Base-by-base conservation (phyloP, 768 basidiomycete genomes). In the Termitomyces sp. region DNA sequence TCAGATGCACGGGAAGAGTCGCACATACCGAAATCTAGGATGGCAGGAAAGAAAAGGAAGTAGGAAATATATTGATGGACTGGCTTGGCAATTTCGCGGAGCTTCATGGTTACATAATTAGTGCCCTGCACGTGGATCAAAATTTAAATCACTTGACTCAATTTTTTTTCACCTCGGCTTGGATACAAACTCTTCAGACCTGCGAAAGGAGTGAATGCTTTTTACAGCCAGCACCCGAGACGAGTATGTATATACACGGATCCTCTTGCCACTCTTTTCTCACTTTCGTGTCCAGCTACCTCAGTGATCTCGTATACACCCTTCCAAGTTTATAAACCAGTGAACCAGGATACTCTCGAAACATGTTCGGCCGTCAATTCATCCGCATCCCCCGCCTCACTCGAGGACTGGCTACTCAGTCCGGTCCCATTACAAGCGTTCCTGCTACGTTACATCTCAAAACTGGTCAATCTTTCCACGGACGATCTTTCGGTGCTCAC, bases 391-490 rank as follows among this genome's bases (percentile, higher is more conserved):
- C 79, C 70, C 75, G 77, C 57, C 67, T 86, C 47, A 73, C 78
- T 61, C 81, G 89, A 61, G 79, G 83, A 44, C 76, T 92, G 60
- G 87, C 90, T 41, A 89, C 89, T 26, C 86, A 88, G 69, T 78
- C 83, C 48, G 77, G 78, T 35, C 72, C 81, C 20, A 65, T 74
- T 33, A 61, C 74, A 43, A 69, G 78, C 18, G 61, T 83, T 16
- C 95, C 96, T 13, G 97, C 95, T 6, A 80, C 86, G 1, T 80
- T 99, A 30, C 95, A 98, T 75, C 82, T 99, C 52, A 95, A 95
- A 75, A 87, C 91, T 16, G 97, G 97, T 51, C 89, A 99, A 74
- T 90, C 91, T 8, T 99, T 97, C 82, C 69, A 77, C 53, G 97
- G 97, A 23, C 84, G 84, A 44, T 89, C 89, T 5, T 99, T 99